phyloP scores from a whole-genome alignment of 140 eudicot genomes.

The Flaveria floridana region DNA sequence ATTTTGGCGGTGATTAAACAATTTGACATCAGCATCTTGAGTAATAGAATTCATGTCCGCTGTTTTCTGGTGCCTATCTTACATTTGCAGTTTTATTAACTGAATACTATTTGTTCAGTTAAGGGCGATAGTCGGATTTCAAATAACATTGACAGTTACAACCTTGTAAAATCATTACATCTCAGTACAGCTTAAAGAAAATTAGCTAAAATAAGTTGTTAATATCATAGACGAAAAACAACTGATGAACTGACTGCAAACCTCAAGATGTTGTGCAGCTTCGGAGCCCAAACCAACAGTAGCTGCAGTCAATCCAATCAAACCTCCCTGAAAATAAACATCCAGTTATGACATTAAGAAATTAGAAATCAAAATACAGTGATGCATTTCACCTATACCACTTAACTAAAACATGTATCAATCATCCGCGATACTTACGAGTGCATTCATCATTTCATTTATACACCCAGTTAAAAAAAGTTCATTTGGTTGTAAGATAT shows the following conservation, averaged over 20 bases:
- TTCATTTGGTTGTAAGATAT: no score
- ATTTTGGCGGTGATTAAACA: not conserved
- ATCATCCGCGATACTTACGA: no score
- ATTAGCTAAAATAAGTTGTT: not conserved
- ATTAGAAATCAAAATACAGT: not conserved
- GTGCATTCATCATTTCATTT: no score
- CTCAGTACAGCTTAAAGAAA: constrained; percentile 5
- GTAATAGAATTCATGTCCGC: not conserved
- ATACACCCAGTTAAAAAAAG: no score
- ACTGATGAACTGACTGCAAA: constrained; percentile 29
- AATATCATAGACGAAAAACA: constrained; percentile 9
- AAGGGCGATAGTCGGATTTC: not conserved
- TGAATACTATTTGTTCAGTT: not conserved
- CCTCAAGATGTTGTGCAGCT: constrained; percentile 97
- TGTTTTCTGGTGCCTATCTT: constrained; percentile 7
- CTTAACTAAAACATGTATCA: no score
- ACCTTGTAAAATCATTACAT: constrained; percentile 2
- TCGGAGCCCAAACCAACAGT: constrained; percentile 86
- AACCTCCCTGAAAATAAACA: constrained; percentile 63
- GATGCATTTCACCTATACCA: constrained; percentile 28
- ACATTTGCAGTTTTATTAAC: not conserved
- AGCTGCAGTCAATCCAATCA: constrained; percentile 96
- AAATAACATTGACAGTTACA: no score
- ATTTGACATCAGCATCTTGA: not conserved
- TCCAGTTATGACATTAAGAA: not conserved